phyloP scores from a whole-genome alignment of 1,284 basidiomycete genomes.

The Ceratobasidium sp. region DNA sequence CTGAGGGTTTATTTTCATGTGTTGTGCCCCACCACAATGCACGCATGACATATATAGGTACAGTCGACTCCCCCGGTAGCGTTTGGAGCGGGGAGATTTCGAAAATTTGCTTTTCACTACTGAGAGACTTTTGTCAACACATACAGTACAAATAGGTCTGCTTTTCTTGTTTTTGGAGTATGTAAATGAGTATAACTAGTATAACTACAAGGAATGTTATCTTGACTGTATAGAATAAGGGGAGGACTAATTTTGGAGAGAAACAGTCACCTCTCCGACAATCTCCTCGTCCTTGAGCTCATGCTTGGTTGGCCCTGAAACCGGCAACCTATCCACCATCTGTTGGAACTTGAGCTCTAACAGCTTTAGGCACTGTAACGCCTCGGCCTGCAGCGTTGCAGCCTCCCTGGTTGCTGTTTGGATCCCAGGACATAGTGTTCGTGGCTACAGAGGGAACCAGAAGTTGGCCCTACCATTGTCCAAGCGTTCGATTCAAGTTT shows the following conservation, averaged over 20 bases:
- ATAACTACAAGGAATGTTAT: too few relatives aligned
- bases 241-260: not conserved
- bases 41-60: too few relatives aligned
- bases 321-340: not conserved
- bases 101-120: not conserved
- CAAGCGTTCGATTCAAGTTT: slow-evolving; percentile 32
- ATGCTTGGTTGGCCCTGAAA: not conserved
- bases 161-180: not conserved
- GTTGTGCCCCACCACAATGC: too few relatives aligned
- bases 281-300: not conserved
- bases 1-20: too few relatives aligned
- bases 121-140: not conserved
- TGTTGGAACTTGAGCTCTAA: not conserved
- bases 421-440: too few relatives aligned
- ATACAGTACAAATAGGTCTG: not conserved
- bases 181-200: not conserved
- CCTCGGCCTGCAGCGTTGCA: not conserved
- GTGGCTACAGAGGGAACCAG: too few relatives aligned
- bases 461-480: slow-evolving; percentile 3
- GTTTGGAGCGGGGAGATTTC: not conserved
- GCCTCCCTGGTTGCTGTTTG: not conserved
- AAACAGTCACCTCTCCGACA: not conserved
- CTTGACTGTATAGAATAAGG: too few relatives aligned
- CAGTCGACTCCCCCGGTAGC: not conserved
- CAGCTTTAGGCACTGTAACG: not conserved